These are phyloP conservation scores for Borovskyia barvae DNA, from an alignment of 208 protist genomes.

Conservation along the genomic window DNA sequence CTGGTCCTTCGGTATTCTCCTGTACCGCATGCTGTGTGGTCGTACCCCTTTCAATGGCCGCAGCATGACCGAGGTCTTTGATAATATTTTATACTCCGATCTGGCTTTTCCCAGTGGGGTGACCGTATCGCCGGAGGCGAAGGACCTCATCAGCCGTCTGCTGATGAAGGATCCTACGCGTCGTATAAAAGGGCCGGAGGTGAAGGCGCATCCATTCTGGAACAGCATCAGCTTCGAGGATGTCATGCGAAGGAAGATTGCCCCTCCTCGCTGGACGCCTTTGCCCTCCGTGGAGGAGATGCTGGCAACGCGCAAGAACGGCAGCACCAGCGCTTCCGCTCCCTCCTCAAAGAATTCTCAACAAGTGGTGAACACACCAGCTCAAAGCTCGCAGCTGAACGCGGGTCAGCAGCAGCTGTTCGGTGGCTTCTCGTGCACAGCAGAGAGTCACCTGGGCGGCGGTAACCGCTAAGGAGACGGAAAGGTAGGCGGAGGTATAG, in stretches of 20 bases:
- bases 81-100: slow-evolving; percentile 92
- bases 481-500: too few relatives aligned
- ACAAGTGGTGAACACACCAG: slow-evolving; percentile 86
- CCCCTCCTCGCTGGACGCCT: slow-evolving; percentile 82
- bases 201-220: slow-evolving; percentile 91
- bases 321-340: slow-evolving; percentile 4
- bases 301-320: slow-evolving; percentile 50
- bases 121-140: slow-evolving; percentile 78
- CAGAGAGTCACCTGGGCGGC: slow-evolving; percentile 76
- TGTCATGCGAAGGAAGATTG: slow-evolving; percentile 80
- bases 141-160: slow-evolving; percentile 90
- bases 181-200: slow-evolving; percentile 84
- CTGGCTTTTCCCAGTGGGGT: slow-evolving; percentile 89
- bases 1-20: slow-evolving; percentile 97
- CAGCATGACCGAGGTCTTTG: slow-evolving; percentile 92
- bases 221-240: slow-evolving; percentile 90
- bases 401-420: slow-evolving; percentile 87
- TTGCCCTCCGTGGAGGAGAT: slow-evolving; percentile 82
- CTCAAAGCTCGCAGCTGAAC: slow-evolving; percentile 79
- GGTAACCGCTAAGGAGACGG: slow-evolving; percentile 10
- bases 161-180: slow-evolving; percentile 87
- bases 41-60: slow-evolving; percentile 93
- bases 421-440: slow-evolving; percentile 89
- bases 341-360: slow-evolving; percentile 57
- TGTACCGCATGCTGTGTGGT: slow-evolving; percentile 97